A percentile compares a stretch with the other conserved stretches of the same genome.
Evolutionary conservation across 768 basidiomycete species (phyloP).

Genomic region (Stropharia rugosoannulata): DNA sequence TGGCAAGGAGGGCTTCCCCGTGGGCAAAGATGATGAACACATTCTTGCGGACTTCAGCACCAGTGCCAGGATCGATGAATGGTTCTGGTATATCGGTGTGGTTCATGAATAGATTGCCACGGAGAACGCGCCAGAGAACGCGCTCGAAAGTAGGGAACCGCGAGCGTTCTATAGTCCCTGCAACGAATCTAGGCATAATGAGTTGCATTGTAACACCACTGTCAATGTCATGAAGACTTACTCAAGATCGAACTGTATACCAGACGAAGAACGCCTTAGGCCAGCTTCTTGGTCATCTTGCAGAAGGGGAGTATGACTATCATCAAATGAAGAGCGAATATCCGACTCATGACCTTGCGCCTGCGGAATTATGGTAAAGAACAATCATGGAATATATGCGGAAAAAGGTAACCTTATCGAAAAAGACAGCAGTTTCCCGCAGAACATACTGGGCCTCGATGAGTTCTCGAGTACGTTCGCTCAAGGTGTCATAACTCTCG

Average conservation of each 20-base stretch:
- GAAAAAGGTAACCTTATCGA: conserved; percentile 63
- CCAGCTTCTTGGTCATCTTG: conserved; percentile 85
- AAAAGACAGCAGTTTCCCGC: conserved; percentile 94
- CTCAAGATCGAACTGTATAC: conserved; percentile 86
- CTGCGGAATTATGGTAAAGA: conserved; percentile 35
- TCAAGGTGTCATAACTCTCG: conserved; percentile 84
- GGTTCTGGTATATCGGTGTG: conserved; percentile 93
- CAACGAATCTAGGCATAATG: conserved; percentile 64
- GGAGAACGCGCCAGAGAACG: conserved; percentile 95
- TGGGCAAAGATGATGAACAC: conserved; percentile 99
- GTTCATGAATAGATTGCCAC: conserved; percentile 99
- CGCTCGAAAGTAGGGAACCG: conserved; percentile 94
- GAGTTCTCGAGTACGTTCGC: conserved; percentile 82
- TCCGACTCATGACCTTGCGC: conserved; percentile 78
- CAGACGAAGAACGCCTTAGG: conserved; percentile 35
- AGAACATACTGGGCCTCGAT: conserved; percentile 94
- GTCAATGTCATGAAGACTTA: conserved; percentile 32
- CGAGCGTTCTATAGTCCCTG: conserved; percentile 93
- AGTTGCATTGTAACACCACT: conserved; percentile 3
- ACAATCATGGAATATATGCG: neutral
- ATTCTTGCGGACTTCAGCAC: conserved; percentile 88
- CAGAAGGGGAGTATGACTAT: conserved; percentile 85
- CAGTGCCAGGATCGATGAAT: conserved; percentile 85
- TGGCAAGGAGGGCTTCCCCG: conserved; percentile 86
- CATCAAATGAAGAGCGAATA: conserved; percentile 89